A percentile compares a stretch with the other conserved stretches of the same genome.
Evolutionary conservation across 441 rosid species (phyloP).

Genomic region (Omphalea diandra): DNA sequence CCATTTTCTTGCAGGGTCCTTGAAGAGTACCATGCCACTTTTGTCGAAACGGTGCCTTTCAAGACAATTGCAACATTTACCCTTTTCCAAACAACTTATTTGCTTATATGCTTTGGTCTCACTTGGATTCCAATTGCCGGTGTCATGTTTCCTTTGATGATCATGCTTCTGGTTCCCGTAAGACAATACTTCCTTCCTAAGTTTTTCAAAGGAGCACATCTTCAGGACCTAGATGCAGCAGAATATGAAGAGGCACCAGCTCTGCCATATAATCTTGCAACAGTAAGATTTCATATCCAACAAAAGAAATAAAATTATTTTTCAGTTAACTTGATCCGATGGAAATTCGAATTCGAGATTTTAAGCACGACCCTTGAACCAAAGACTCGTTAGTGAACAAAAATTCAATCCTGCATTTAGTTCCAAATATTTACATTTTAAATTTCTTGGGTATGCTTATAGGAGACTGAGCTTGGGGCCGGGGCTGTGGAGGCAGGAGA

Average conservation of each 20-base stretch:
- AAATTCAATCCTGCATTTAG: no score
- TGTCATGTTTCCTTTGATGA: conserved; percentile 86
- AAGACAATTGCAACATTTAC: conserved; percentile 71
- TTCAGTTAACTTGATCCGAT: no score
- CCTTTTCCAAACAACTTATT: conserved; percentile 62
- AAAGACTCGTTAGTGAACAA: no score
- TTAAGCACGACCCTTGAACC: no score
- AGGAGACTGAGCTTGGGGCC: conserved; percentile 73
- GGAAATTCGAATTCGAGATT: no score
- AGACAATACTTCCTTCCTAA: conserved; percentile 84
- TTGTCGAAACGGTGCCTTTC: conserved; percentile 95
- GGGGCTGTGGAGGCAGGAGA: conserved; percentile 63
- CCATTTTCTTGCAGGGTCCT: conserved; percentile 60
- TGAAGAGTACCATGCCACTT: conserved; percentile 83
- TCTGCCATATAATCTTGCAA: conserved; percentile 66
- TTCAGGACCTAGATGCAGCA: conserved; percentile 88
- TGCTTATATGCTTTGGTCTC: conserved; percentile 80
- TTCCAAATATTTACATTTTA: background rate
- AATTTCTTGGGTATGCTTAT: background rate
- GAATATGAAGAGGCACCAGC: conserved; percentile 92
- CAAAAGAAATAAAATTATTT: no score
- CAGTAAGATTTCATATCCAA: conserved; percentile 55
- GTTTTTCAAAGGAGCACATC: conserved; percentile 81
- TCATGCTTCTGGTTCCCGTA: conserved; percentile 84
- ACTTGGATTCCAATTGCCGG: conserved; percentile 96